These are phyloP conservation scores for Hypoxylon intermedium DNA, from an alignment of 495 filamentous ascomycete species.

Conservation along the genomic window DNA sequence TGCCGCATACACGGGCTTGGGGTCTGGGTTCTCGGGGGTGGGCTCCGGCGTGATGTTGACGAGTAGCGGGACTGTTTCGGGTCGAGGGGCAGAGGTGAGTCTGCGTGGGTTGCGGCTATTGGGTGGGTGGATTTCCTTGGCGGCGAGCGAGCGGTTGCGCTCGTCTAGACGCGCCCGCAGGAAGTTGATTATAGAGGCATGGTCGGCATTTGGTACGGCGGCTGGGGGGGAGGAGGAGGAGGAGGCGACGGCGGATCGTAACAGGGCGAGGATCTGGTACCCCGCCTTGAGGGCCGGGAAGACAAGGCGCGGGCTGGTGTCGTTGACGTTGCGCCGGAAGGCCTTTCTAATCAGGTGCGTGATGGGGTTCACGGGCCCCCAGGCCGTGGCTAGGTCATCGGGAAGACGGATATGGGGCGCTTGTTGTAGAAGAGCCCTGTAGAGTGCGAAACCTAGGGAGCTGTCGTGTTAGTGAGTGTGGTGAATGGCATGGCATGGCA, in stretches of 20 bases:
- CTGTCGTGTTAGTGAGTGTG: conserved; percentile 1
- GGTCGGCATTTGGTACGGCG: conserved; percentile 22
- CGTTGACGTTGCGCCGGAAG: conserved; percentile 64
- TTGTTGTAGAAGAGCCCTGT: conserved; percentile 72
- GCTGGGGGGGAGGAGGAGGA: conserved; percentile 2
- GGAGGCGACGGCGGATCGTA: conserved; percentile 16
- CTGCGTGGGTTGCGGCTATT: conserved; percentile 12
- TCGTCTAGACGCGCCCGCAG: conserved; percentile 43
- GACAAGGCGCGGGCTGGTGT: conserved; percentile 62
- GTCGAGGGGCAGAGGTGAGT: conserved; percentile 16
- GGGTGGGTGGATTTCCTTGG: conserved; percentile 17
- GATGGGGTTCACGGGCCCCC: conserved; percentile 51
- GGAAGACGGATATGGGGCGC: conserved; percentile 57
- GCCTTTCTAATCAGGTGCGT: conserved; percentile 55
- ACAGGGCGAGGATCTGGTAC: conserved; percentile 61
- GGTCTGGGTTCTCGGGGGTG: conserved; percentile 38
- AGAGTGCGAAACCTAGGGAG: conserved; percentile 72
- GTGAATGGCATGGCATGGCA: background rate
- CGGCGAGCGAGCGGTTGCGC: conserved; percentile 35
- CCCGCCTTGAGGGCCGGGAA: conserved; percentile 66
- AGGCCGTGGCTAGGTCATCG: conserved; percentile 49
- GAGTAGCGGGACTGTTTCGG: conserved; percentile 42
- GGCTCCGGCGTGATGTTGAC: conserved; percentile 35
- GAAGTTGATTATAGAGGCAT: conserved; percentile 43
- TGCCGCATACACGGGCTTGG: conserved; percentile 53